Conservation (phyloP, 148 eudicot genomes). For the Heliamphora exappendiculata region DNA sequence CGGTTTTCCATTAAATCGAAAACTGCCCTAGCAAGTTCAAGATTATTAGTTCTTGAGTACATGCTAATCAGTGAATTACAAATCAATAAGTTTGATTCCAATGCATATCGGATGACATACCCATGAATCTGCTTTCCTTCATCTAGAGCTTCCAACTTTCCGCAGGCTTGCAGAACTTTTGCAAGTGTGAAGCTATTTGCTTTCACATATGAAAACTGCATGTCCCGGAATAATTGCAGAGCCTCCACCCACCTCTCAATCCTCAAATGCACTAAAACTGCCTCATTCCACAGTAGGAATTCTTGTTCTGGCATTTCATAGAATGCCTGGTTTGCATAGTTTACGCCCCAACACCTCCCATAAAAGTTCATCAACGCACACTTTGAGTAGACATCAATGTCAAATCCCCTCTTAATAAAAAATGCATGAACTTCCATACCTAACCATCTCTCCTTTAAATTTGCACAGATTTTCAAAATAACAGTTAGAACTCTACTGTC, state of each 20-base stretch:
- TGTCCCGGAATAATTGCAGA: constrained; percentile 28
- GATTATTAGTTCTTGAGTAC: constrained; percentile 31
- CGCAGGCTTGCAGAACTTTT: constrained; percentile 59
- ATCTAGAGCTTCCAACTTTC: constrained; percentile 30
- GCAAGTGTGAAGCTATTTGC: constrained; percentile 36
- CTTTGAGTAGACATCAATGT: constrained; percentile 40
- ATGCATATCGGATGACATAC: constrained; percentile 29
- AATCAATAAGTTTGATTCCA: constrained; percentile 30
- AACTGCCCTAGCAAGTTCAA: constrained; percentile 38
- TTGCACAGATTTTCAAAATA: constrained; percentile 49
- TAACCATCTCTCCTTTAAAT: constrained; percentile 33
- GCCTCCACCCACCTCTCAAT: constrained; percentile 27
- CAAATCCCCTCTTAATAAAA: constrained; percentile 52
- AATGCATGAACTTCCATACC: constrained; percentile 50
- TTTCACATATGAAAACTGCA: constrained; percentile 44
- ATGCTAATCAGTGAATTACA: constrained; percentile 52
- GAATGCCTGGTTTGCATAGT: constrained; percentile 33
- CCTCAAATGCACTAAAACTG: constrained; percentile 35
- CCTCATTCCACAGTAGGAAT: constrained; percentile 43
- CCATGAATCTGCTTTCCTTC: constrained; percentile 60
- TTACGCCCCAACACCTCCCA: constrained; percentile 46
- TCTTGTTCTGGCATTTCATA: constrained; percentile 30
- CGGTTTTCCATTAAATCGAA: constrained; percentile 41
- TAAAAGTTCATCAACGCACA: constrained; percentile 61
- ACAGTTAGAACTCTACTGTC: constrained; percentile 26